Conservation (phyloP, 1,284 basidiomycete species). For the Microbotryum saponariae region DNA sequence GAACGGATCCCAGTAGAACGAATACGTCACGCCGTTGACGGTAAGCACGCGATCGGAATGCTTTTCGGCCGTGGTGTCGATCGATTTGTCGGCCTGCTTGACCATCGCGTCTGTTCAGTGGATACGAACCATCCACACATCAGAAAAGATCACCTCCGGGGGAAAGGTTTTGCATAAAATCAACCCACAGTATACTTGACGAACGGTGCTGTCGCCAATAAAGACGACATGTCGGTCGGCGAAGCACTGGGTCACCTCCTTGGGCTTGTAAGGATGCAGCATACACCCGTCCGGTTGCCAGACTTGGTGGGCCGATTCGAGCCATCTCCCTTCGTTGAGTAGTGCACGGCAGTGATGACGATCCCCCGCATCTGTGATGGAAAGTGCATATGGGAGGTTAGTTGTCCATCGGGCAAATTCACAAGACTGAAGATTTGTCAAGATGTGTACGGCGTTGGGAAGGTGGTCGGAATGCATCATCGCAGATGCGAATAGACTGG, state of each 20-base stretch:
- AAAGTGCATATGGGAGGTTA: no score
- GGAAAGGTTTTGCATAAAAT: slow-evolving; percentile 39
- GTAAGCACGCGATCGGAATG: slow-evolving; percentile 50
- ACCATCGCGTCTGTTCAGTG: slow-evolving; percentile 29
- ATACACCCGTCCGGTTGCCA: slow-evolving; percentile 86
- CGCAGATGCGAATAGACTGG: no score
- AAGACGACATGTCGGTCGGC: slow-evolving; percentile 52
- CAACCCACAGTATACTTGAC: slow-evolving; percentile 61
- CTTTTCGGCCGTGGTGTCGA: slow-evolving; percentile 51
- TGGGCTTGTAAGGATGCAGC: slow-evolving; percentile 55
- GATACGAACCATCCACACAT: background rate
- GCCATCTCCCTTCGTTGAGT: slow-evolving; percentile 65
- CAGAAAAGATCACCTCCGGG: background rate
- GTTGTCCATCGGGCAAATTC: no score
- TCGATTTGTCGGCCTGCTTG: slow-evolving; percentile 47
- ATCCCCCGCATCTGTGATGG: slow-evolving; percentile 57
- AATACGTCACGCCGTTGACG: slow-evolving; percentile 43
- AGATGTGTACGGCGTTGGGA: no score
- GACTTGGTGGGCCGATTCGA: slow-evolving; percentile 54
- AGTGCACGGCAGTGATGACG: slow-evolving; percentile 63
- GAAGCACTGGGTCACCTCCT: slow-evolving; percentile 46
- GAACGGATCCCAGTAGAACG: slow-evolving; percentile 47
- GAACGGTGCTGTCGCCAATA: slow-evolving; percentile 74
- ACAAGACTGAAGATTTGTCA: no score
- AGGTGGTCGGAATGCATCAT: no score